These are phyloP conservation scores for Ascochyta lentis DNA, from an alignment of 2,329 filamentous ascomycete genomes.

Conservation along the genomic window DNA sequence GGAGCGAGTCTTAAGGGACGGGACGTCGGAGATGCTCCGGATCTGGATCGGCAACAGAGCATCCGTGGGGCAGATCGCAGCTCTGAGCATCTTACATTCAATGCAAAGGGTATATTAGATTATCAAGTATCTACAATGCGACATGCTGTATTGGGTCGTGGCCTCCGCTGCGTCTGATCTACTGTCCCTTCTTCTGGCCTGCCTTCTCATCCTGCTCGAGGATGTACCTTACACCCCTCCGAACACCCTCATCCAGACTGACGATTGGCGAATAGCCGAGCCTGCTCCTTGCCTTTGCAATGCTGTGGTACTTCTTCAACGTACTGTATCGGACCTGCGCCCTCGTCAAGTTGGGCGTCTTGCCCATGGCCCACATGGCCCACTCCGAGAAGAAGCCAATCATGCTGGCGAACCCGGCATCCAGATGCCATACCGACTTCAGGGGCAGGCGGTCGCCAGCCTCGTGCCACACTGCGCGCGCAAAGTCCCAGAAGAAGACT, in stretches of 20 bases:
- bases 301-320: slow-evolving; percentile 81
- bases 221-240: slow-evolving; percentile 54
- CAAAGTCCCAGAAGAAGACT: slow-evolving; percentile 60
- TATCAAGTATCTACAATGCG: slow-evolving; percentile 17
- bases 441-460: slow-evolving; percentile 50
- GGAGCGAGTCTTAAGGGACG: slow-evolving; percentile 3
- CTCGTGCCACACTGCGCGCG: slow-evolving; percentile 55
- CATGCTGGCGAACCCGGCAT: slow-evolving; percentile 50
- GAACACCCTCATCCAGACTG: slow-evolving; percentile 67
- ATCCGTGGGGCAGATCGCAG: background rate
- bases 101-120: slow-evolving; percentile 18
- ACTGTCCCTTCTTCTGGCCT: slow-evolving; percentile 47
- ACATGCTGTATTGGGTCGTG: background rate
- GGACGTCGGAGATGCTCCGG: background rate
- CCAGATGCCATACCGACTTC: slow-evolving; percentile 52
- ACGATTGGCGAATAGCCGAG: slow-evolving; percentile 74
- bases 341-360: slow-evolving; percentile 55
- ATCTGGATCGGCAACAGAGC: slow-evolving; percentile 1
- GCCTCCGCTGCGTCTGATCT: background rate
- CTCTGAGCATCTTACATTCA: background rate
- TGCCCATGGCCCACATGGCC: slow-evolving; percentile 54
- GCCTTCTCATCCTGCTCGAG: slow-evolving; percentile 41
- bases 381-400: slow-evolving; percentile 55
- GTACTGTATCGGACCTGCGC: slow-evolving; percentile 68
- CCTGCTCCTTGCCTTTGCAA: slow-evolving; percentile 74